Percentiles rank a stretch among this genome's conserved stretches.
Conservation (phyloP, 1,284 basidiomycete genomes). For the Ceratobasidium sp. region DNA sequence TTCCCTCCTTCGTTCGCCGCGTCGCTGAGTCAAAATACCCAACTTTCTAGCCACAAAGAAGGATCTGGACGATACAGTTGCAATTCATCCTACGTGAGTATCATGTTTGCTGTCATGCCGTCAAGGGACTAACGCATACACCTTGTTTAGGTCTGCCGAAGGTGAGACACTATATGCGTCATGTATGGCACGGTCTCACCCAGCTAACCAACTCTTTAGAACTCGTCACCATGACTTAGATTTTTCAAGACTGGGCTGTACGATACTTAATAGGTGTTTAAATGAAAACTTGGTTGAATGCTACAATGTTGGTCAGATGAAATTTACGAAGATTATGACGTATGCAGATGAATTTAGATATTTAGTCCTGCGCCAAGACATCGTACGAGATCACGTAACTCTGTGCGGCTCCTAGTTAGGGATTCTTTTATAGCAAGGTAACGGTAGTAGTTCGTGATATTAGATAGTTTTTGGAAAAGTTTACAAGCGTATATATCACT, state of each 20-base stretch:
- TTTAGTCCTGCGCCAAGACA: too few species aligned
- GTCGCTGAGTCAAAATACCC: slow-evolving; percentile 9
- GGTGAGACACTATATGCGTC: slow-evolving; percentile 42
- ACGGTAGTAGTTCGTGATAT: too few species aligned
- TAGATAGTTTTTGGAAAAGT: too few species aligned
- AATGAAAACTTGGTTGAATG: slow-evolving; percentile 5
- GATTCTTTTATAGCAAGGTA: too few species aligned
- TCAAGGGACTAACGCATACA: slow-evolving; percentile 11
- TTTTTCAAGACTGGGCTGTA: not conserved
- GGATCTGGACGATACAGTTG: slow-evolving; percentile 90
- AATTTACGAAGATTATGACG: not conserved
- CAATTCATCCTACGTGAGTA: slow-evolving; percentile 85
- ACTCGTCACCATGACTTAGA: slow-evolving; percentile 51
- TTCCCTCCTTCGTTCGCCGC: not conserved
- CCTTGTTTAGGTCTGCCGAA: slow-evolving; percentile 49
- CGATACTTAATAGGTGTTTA: not conserved
- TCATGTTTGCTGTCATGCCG: slow-evolving; percentile 49
- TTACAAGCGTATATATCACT: too few species aligned
- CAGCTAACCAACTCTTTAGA: slow-evolving; percentile 37
- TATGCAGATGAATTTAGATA: not conserved
- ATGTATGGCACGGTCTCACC: not conserved
- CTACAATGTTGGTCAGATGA: not conserved
- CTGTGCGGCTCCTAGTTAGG: not conserved
- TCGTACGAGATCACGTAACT: not conserved
- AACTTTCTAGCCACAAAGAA: slow-evolving; percentile 74